Base-by-base conservation (phyloP, 495 filamentous ascomycete species). In the Neurospora tetrasperma region DNA sequence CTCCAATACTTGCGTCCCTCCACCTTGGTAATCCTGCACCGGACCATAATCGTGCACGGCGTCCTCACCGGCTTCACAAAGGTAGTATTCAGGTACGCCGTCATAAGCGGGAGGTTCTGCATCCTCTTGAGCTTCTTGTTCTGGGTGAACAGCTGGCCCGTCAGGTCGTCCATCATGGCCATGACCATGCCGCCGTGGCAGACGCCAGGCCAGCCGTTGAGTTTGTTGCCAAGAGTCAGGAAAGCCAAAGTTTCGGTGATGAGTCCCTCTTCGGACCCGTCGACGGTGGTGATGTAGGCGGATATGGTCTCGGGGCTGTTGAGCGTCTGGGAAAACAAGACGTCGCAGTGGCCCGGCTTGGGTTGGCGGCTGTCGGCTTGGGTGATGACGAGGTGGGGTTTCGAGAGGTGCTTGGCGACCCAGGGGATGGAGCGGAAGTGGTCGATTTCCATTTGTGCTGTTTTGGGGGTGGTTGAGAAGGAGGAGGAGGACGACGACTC, bases 171-270 rank as follows among this genome's bases (percentile, higher is more conserved):
- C 40, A 92, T 75, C 35, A 93, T 79, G 2, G 87, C 84, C n/a
- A 84, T 84, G 23, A 89, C 83, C 54, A 90, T 84, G 23, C 89
- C 90, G 20, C 90, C 90, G 77, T 92, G 90, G 40, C 84, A 81
- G 31, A 88, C 82, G 18, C 83, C 79, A n/a, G 86, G 80, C 73
- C 85, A 85, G 2, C 90, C 90, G 75, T 89, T 88, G 71, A 92
- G 71, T 41, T 83, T 85, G 11, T 79, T 79, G n/a, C 87, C 87
- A 4, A 90, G 79, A 10, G 84, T 85, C 16, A 90, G 62, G 23
- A 90, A 79, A 10, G 79, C 79, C 38, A 80, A 79, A 66, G 88
- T 46, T 71, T 86, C 83, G 18, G 77, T 73, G 68, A 88, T 79
- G 66, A 78, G 75, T 9, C 76, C 74, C 7, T 18, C 74, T 14